These are phyloP conservation scores for Hanseniaspora sp. DNA, from an alignment of 1,139 yeast genomes.

Conservation along the genomic window DNA sequence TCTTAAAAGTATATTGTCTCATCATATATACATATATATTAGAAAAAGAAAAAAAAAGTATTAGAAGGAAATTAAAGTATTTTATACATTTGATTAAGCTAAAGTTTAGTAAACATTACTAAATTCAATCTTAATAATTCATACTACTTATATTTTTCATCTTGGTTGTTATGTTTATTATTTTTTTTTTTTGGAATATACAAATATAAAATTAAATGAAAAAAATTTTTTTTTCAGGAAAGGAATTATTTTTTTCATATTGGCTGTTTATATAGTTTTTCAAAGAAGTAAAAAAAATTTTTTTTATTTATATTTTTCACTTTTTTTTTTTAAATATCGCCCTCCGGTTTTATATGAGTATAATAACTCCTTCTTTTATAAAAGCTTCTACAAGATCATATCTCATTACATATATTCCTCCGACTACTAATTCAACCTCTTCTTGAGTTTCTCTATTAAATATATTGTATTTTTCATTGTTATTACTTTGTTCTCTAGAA, in stretches of 20 bases:
- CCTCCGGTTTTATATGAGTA: slow-evolving; percentile 21
- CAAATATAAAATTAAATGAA: not conserved
- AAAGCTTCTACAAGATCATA: slow-evolving; percentile 37
- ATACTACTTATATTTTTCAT: no score
- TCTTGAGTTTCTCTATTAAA: slow-evolving; percentile 35
- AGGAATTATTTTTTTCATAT: no score
- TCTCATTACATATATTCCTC: slow-evolving; percentile 68
- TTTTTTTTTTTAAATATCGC: not conserved
- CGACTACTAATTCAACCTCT: slow-evolving; percentile 48
- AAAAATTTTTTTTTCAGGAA: not conserved
- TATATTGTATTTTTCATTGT: slow-evolving; percentile 25
- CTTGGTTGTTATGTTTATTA: not conserved
- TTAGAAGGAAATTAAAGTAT: no score
- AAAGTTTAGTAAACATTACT: no score
- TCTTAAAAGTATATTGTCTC: slow-evolving; percentile 27
- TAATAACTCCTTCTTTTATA: slow-evolving; percentile 24
- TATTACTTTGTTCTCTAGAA: slow-evolving; percentile 20
- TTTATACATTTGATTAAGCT: no score
- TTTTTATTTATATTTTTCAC: not conserved
- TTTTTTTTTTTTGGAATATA: no score
- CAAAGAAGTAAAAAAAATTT: no score
- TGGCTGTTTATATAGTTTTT: not conserved
- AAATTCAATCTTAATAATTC: no score
- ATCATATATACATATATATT: slow-evolving; percentile 20
- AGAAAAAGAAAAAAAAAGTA: not conserved